phyloP scores from a whole-genome alignment of 1,139 yeast species.

The Nadsonia starkeyi-henricii region DNA sequence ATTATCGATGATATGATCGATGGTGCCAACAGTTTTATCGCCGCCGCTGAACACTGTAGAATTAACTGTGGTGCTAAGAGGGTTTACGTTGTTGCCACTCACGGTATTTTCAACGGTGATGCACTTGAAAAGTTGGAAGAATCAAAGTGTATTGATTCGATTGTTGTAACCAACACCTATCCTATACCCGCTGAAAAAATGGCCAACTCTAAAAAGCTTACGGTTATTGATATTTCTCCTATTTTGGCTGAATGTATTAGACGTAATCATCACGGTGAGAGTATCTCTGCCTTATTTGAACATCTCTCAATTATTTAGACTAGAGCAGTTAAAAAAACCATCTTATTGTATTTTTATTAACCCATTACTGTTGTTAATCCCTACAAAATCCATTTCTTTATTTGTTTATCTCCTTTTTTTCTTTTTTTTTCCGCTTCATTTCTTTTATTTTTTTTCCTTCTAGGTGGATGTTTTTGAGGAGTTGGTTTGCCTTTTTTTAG shows the following conservation, averaged over 20 bases:
- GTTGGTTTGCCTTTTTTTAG: too few relatives aligned
- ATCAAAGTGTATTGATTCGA: conserved; percentile 69
- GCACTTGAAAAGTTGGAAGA: conserved; percentile 69
- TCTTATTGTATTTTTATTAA: background rate
- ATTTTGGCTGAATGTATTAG: conserved; percentile 96
- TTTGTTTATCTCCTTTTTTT: background rate
- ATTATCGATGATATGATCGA: conserved; percentile 95
- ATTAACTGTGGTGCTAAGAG: conserved; percentile 89
- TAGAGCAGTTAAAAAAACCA: background rate
- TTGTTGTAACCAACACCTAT: conserved; percentile 91
- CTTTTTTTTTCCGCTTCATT: background rate
- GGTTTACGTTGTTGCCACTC: conserved; percentile 88
- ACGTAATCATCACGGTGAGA: conserved; percentile 96
- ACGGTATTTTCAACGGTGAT: conserved; percentile 81
- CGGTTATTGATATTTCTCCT: conserved; percentile 84
- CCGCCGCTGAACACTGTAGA: conserved; percentile 95
- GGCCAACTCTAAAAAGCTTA: conserved; percentile 47
- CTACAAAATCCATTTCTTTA: too few relatives aligned
- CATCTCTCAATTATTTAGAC: conserved; percentile 39
- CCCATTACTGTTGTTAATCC: background rate
- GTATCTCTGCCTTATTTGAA: conserved; percentile 82
- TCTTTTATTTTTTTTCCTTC: background rate
- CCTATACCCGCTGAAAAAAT: conserved; percentile 61
- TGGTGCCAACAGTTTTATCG: conserved; percentile 82
- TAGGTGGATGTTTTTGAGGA: too few relatives aligned